Evolutionary conservation across 805 yeast genomes (phyloP), one percentile per base, ranked within the genome.

Genomic region (Metschnikowia aberdeeniae): DNA sequence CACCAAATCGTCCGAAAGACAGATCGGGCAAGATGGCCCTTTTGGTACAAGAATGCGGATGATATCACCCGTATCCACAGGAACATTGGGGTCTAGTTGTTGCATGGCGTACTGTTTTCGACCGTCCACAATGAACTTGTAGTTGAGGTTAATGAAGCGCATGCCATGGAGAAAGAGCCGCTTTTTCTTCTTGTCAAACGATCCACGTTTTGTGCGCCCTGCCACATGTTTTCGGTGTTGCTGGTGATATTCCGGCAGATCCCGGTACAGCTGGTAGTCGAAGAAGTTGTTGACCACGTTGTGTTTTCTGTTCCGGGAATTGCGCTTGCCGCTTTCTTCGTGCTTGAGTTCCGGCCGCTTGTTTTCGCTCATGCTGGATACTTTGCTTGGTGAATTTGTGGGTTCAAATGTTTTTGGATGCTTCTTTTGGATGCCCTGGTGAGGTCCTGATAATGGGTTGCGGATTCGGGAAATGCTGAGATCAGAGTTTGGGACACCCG

Each of bases 21-120:
- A 93, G 24, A 93, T 92, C 0, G 99, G 98, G 60, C 99, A 93
- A 32, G 82, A 81, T 53, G 84, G 84, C 1, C 84, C 83, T 48
- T 76, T 78, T 11, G 92, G 84, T 0, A 81, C 83, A n/a, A 89
- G 61, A 5, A 92, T 88, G 40, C 96, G 71, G 28, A 84, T 62
- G 5, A 93, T 80, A 32, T 77, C 72, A 3, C 72, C 70, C 47
- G 78, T 74, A 12, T 82, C 78, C 3, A 92, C 68, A 0, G 86
- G 83, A n/a, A 80, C 62, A 58, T 87, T 89, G 1, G 97, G 93
- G 58, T 89, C 92, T 17, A 76, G 51, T 35, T 74, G 67, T 58
- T 86, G 92, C 8, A 77, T 67, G 22, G 67, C 60, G 57, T 80
- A 84, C 36, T 76, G 76, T 33, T 75, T 70, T 34, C 80, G 60